Base-by-base conservation (phyloP, 495 filamentous ascomycete genomes). In the Pyronema domesticum region DNA sequence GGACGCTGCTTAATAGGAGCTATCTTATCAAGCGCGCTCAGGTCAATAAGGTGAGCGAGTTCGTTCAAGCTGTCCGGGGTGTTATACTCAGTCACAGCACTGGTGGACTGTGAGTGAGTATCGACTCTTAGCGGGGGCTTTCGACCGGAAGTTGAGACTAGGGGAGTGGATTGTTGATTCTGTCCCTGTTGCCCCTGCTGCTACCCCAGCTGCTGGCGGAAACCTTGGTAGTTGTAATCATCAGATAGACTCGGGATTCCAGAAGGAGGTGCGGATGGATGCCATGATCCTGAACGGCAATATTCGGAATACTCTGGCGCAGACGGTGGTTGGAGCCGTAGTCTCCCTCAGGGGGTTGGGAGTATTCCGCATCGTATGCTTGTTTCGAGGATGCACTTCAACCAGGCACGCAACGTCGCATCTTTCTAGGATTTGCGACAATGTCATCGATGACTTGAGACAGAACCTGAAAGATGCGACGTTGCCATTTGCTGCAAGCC, bases 11-110 rank as follows among this genome's bases (percentile, higher is more conserved):
- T n/a, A n/a, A n/a, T n/a, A n/a, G n/a, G n/a, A n/a, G n/a, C n/a
- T n/a, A n/a, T n/a, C n/a, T n/a, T n/a, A n/a, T n/a, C n/a, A n/a
- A n/a, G n/a, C n/a, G n/a, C n/a, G n/a, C n/a, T n/a, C n/a, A n/a
- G n/a, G n/a, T n/a, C n/a, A n/a, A n/a, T n/a, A n/a, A n/a, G n/a
- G n/a, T n/a, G 70, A 14, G 74, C 75, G 55, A 86, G 72, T 59
- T 80, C 82, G 50, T 79, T 79, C 39, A 74, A 72, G 62, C 76
- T 81, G 30, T 76, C 76, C 54, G 74, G 68, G 9, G 63, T 57
- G 11, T 36, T 55, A 50, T 50, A 61, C 58, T 37, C 67, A 65
- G 46, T 70, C 63, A 13, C 73, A 47, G 53, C 67, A 72, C 36
- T 70, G 45, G 81, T 71, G 37, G 69, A 70, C 43, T 73, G 42